phyloP scores from a whole-genome alignment of 2,329 filamentous ascomycete genomes.

The Shiraia bambusicola region DNA sequence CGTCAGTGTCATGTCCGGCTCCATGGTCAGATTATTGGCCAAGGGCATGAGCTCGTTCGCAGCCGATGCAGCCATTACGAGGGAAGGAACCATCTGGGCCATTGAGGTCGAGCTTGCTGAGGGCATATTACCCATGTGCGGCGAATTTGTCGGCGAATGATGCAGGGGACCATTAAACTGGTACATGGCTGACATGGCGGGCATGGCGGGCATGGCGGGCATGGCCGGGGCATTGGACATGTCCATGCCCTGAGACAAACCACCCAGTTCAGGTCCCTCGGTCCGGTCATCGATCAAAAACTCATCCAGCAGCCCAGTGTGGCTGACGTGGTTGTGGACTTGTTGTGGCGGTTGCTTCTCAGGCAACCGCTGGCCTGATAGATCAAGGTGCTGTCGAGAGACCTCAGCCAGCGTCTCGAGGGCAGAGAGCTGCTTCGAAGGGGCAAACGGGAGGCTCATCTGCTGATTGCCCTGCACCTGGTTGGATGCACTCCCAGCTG shows the following conservation, averaged over 20 bases:
- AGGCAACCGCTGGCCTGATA: slow-evolving; percentile 48
- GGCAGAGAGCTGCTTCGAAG: slow-evolving; percentile 68
- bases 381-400: slow-evolving; percentile 71
- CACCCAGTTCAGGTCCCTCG: slow-evolving; percentile 27
- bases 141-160: slow-evolving; percentile 39
- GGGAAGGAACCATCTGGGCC: slow-evolving; percentile 40
- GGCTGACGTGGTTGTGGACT: slow-evolving; percentile 19
- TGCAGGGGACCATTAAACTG: slow-evolving; percentile 42
- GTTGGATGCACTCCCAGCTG: slow-evolving; percentile 6
- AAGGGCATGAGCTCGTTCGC: slow-evolving; percentile 45
- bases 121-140: slow-evolving; percentile 37
- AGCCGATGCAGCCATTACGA: slow-evolving; percentile 45
- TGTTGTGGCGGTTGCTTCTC: slow-evolving; percentile 33
- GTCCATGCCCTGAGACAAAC: slow-evolving; percentile 34
- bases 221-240: slow-evolving; percentile 37
- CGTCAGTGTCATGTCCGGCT: slow-evolving; percentile 36
- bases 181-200: slow-evolving; percentile 43
- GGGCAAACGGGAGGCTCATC: slow-evolving; percentile 47
- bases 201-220: no score
- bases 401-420: slow-evolving; percentile 87
- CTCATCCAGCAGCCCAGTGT: slow-evolving; percentile 38
- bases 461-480: slow-evolving; percentile 33
- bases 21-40: slow-evolving; percentile 36
- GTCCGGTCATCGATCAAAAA: slow-evolving; percentile 43
- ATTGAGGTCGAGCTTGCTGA: slow-evolving; percentile 31